Conservation (phyloP, 2,329 filamentous ascomycete species). For the Graphiopsis chlorocephala region DNA sequence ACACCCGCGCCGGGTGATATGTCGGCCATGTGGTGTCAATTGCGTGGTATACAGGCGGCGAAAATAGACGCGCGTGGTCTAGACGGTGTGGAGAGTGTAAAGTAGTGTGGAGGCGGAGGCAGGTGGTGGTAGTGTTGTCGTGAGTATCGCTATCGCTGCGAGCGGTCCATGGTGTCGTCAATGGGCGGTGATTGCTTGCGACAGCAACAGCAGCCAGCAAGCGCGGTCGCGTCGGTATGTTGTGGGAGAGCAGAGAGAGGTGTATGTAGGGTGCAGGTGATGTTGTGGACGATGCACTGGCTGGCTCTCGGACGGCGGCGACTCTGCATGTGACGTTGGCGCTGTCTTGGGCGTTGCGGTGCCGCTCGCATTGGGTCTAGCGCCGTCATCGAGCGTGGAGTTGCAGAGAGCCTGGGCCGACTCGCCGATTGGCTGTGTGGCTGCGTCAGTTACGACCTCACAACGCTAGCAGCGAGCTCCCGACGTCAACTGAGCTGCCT, state of each 20-base stretch:
- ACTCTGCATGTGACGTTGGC: neutral
- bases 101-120: constrained; percentile 2
- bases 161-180: constrained; percentile 9
- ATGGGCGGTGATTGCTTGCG: constrained; percentile 3
- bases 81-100: neutral
- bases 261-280: neutral
- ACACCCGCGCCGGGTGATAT: constrained; percentile 37
- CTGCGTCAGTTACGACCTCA: neutral
- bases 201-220: neutral
- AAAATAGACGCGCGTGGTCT: neutral
- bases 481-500: constrained; percentile 4
- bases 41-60: neutral
- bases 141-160: constrained; percentile 3
- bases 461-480: neutral
- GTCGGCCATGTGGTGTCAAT: constrained; percentile 12
- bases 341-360: neutral
- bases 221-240: neutral
- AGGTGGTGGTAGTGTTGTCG: neutral
- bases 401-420: neutral
- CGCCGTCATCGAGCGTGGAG: too few species aligned
- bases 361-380: neutral
- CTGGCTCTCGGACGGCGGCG: neutral
- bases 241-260: neutral
- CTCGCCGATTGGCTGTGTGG: neutral
- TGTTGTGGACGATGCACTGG: neutral